Base-by-base conservation (phyloP, 805 yeast species). In the Candida nemodendra region DNA sequence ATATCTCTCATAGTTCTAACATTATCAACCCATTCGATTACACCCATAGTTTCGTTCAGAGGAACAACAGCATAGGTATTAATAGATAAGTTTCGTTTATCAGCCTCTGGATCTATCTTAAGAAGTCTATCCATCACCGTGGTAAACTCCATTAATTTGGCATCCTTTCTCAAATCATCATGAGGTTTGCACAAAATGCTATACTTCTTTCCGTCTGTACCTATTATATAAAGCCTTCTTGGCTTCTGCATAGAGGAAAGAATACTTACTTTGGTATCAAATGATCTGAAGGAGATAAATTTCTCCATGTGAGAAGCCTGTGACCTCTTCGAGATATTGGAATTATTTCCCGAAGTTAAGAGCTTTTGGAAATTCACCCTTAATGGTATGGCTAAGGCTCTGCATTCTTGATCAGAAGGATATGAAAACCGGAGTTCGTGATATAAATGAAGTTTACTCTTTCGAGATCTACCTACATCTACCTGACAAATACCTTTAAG, bases 131-230 rank as follows among this genome's bases (percentile, higher is more conserved):
- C 90, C 59, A 93, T 79, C 61, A 89, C 83, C 1, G 87, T 78
- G 0, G 97, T 87, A 51, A 93, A 83, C 51, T 95, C 93, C 84
- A 89, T 84, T 36, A 91, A 77, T 51, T 95, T 84, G 4, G 96
- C 93, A 66, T 95, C 99, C 55, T 95, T 95, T 47, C 98, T 68
- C 14, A 95, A 81, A 64, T 93, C 99, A 61, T 93, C 99, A 45
- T 79, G 75, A 7, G 82, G 79, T 56, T 93, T 93, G 51, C 95
- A 81, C 64, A 93, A 71, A 12, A 93, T 71, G 14, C 82, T 74
- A 56, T 90, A 90, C 1, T 66, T 59, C n/a, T 64, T 62, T 7
- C 91, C 90, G 61, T 91, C 86, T 2, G 86, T 78, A 0, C 98
- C 99, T 27, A 76, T 61, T 3, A 91, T 65, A 11, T 77, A 77